Conservation (phyloP, 2,329 filamentous ascomycete species). For the Cladosporium sphaerospermum region DNA sequence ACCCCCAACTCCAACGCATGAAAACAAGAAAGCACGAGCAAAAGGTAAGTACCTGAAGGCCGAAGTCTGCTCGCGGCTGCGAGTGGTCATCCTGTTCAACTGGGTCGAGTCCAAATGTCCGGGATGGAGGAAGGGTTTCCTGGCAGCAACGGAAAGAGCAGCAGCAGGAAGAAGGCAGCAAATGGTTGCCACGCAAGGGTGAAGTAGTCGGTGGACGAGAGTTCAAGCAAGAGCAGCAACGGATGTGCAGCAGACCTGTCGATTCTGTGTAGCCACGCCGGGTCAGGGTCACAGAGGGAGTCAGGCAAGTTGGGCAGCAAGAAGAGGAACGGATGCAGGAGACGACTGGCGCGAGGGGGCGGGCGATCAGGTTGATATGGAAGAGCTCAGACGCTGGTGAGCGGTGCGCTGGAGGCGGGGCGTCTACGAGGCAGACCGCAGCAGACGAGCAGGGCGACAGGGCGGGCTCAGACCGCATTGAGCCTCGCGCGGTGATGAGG, state of each 20-base stretch:
- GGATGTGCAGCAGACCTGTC: slow-evolving; percentile 1
- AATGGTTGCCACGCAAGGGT: neutral
- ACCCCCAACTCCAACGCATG: slow-evolving; percentile 7
- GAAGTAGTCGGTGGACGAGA: neutral
- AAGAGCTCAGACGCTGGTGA: slow-evolving; percentile 4
- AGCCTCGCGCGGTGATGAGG: slow-evolving; percentile 9
- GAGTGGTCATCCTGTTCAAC: slow-evolving; percentile 32
- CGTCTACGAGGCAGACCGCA: slow-evolving; percentile 4
- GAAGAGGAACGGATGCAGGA: slow-evolving; percentile 15
- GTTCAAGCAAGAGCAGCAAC: slow-evolving; percentile 4
- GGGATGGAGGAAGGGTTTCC: neutral
- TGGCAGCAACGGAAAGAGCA: slow-evolving; percentile 13
- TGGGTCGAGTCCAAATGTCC: slow-evolving; percentile 7
- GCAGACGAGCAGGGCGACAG: slow-evolving; percentile 7
- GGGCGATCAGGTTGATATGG: slow-evolving; percentile 23
- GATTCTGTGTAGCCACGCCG: slow-evolving; percentile 10
- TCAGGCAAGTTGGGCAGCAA: slow-evolving; percentile 17
- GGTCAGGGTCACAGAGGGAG: slow-evolving; percentile 8
- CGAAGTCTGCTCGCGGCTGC: slow-evolving; percentile 32
- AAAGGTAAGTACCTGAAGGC: slow-evolving; percentile 32
- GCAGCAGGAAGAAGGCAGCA: slow-evolving; percentile 4
- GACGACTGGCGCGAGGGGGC: slow-evolving; percentile 3
- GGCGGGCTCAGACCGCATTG: slow-evolving; percentile 7
- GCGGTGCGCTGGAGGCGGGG: slow-evolving; percentile 8
- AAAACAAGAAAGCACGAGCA: slow-evolving; percentile 16